Base-by-base conservation (phyloP, 768 basidiomycete genomes). In the Tylopilus balloui region DNA sequence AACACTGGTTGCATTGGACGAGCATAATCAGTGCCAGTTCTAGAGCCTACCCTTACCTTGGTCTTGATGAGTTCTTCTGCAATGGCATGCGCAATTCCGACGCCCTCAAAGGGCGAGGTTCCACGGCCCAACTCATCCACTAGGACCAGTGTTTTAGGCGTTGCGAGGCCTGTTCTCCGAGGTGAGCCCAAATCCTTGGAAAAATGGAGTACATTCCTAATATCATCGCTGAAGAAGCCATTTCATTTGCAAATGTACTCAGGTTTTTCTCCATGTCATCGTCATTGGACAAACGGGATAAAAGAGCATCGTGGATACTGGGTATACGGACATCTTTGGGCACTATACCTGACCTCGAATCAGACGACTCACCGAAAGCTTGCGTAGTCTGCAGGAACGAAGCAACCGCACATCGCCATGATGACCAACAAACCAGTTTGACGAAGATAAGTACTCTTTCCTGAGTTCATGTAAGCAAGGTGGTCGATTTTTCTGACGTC, bases 201-300 rank as follows among this genome's bases (percentile, higher is more conserved):
- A 25, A 36, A 35, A 21, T 4, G 15, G 4, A 17, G 31, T 7
- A 37, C 65, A 45, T 51, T 83, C 92, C 87, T 39, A 95, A 71
- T 46, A 97, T 92, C 88, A 93, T 92, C 1, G 92, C 88, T 21
- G 84, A 84, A 3, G 88, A 83, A 1, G 86, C 81, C 91, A 99
- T 97, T 69, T 99, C 95, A 54, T 81, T 85, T 1, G 92, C 92
- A 69, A 99, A 99, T 0, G 96, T 97, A 56, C 93, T 96, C 21
- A 98, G 66, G 37, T 78, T 88, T 61, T 83, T 86, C 66, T 95
- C 92, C 62, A 93, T 78, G 57, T 92, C 86, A 60, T 97, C 93
- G 55, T 98, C 93, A 57, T 98, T 97, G 1, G 92, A 95, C 15
- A 99, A 72, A 2, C 95, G 81, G 1, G 84, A 87, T 21, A 98